A percentile compares a stretch with the other conserved stretches of the same genome.
Conservation (phyloP, 1,139 yeast genomes). For the Pichia kudriavzevii region DNA sequence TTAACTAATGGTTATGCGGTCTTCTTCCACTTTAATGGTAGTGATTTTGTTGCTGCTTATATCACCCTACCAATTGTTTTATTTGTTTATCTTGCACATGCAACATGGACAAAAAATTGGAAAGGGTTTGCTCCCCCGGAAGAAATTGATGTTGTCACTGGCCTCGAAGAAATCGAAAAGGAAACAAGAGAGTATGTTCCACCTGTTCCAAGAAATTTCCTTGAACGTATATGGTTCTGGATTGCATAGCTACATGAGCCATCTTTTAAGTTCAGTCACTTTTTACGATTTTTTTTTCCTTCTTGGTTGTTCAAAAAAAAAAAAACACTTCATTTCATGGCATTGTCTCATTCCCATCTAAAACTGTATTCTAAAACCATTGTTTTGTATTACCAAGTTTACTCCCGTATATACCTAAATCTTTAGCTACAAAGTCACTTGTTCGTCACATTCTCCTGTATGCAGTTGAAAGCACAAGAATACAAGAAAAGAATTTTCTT, state of each 20-base stretch:
- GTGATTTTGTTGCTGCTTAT: slow-evolving; percentile 55
- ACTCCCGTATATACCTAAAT: no score
- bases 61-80: slow-evolving; percentile 51
- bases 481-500: no score
- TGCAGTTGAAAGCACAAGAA: no score
- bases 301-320: neutral
- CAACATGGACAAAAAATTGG: slow-evolving; percentile 29
- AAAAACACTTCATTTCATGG: no score
- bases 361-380: no score
- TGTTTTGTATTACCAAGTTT: no score
- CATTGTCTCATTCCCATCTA: no score
- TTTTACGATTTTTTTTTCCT: neutral
- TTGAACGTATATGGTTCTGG: slow-evolving; percentile 38
- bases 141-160: slow-evolving; percentile 39
- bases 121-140: slow-evolving; percentile 33
- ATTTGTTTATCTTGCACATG: slow-evolving; percentile 35
- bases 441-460: no score
- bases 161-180: slow-evolving; percentile 36
- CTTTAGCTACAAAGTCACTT: no score
- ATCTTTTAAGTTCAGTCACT: neutral
- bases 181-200: slow-evolving; percentile 32
- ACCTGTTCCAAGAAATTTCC: slow-evolving; percentile 31
- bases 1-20: slow-evolving; percentile 54
- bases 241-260: slow-evolving; percentile 21
- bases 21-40: slow-evolving; percentile 39